Evolutionary conservation across 2,329 filamentous ascomycete genomes (phyloP).

Genomic region (Xylariaceae sp.): DNA sequence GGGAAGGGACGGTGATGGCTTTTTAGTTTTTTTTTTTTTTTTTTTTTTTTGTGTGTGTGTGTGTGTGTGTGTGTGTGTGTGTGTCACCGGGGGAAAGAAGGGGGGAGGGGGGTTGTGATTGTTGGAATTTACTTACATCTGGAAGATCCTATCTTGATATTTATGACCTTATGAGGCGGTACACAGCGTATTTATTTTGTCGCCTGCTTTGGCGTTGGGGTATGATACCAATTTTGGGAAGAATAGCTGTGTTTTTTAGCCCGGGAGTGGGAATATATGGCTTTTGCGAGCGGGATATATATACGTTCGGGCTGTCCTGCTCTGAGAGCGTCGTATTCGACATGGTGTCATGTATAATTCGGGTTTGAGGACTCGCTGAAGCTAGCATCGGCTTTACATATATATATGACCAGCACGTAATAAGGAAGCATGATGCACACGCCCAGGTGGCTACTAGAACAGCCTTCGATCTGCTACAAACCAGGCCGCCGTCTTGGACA

Average conservation of each 20-base stretch:
- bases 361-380: background rate
- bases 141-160: background rate
- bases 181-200: background rate
- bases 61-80: too few species aligned
- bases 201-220: constrained; percentile 11
- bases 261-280: background rate
- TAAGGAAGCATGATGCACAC: too few species aligned
- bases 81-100: too few species aligned
- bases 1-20: constrained; percentile 32
- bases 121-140: background rate
- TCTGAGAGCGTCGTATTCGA: background rate
- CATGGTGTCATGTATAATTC: background rate
- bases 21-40: too few species aligned
- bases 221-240: constrained; percentile 20
- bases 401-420: too few species aligned
- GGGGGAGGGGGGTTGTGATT: background rate
- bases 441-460: too few species aligned
- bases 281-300: background rate
- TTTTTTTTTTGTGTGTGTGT: too few species aligned
- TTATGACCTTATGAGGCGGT: constrained; percentile 7
- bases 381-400: background rate
- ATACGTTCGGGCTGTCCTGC: background rate
- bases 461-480: too few species aligned
- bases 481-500: too few species aligned
- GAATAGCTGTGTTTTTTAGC: background rate